Evolutionary conservation across 306 rosid genomes (phyloP).

Genomic region (Acacia melanoxylon): DNA sequence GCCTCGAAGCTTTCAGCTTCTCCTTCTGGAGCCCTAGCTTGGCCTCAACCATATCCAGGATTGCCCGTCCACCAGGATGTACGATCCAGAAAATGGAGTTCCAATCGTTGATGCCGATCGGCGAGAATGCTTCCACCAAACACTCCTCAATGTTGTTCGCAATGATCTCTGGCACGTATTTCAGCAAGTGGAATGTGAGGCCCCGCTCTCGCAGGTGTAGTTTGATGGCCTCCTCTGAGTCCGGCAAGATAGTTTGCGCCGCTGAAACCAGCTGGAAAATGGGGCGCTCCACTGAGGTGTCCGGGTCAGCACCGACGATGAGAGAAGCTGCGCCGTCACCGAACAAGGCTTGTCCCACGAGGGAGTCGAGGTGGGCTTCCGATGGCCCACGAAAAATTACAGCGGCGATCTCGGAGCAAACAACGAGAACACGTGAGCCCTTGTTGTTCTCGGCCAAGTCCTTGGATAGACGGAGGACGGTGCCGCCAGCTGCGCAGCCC

Average conservation of each 20-base stretch:
- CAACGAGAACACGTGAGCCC: constrained; percentile 37
- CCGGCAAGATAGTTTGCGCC: constrained; percentile 50
- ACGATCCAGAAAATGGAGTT: constrained; percentile 64
- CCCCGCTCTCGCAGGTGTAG: constrained; percentile 58
- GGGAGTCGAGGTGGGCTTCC: constrained; percentile 50
- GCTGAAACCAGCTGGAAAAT: constrained; percentile 45
- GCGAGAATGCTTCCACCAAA: constrained; percentile 46
- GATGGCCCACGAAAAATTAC: constrained; percentile 66
- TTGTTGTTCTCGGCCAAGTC: constrained; percentile 64
- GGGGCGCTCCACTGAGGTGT: constrained; percentile 35
- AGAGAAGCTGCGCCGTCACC: constrained; percentile 57
- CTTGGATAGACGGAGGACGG: constrained; percentile 60
- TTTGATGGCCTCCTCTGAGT: constrained; percentile 54
- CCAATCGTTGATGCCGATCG: constrained; percentile 56
- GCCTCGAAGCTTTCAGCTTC: constrained; percentile 35
- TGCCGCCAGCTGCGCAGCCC: constrained; percentile 64
- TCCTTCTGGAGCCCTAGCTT: constrained; percentile 47
- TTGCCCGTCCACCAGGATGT: constrained; percentile 68
- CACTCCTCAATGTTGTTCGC: constrained; percentile 62
- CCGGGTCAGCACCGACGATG: constrained; percentile 52
- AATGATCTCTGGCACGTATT: constrained; percentile 59
- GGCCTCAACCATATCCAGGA: constrained; percentile 53
- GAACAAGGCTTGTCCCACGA: constrained; percentile 61
- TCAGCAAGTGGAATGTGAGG: constrained; percentile 49
- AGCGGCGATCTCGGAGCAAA: constrained; percentile 13